Conservation (phyloP, 2,329 filamentous ascomycete species). For the Calonectria fujianensis region DNA sequence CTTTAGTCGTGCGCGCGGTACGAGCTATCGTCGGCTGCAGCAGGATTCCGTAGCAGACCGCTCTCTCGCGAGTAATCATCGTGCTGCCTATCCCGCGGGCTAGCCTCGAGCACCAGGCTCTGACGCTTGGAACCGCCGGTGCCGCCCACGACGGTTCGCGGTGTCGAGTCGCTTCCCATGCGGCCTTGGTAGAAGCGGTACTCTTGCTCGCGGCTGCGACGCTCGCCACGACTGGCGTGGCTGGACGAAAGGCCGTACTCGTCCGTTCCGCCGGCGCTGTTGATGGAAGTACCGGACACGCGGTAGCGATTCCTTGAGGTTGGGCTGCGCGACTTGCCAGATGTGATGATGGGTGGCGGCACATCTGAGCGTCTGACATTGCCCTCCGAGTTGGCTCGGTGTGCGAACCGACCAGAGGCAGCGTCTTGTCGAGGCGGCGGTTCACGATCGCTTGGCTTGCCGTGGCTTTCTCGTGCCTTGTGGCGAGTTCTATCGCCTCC, state of each 20-base stretch:
- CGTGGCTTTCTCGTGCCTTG: slow-evolving; percentile 40
- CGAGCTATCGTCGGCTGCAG: slow-evolving; percentile 45
- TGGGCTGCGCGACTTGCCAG: slow-evolving; percentile 47
- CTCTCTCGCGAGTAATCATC: slow-evolving; percentile 50
- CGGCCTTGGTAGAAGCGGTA: slow-evolving; percentile 56
- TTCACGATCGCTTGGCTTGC: slow-evolving; percentile 37
- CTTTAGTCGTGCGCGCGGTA: slow-evolving; percentile 44
- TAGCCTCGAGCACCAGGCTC: slow-evolving; percentile 46
- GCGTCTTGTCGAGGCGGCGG: slow-evolving; percentile 45
- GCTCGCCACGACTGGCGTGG: slow-evolving; percentile 29
- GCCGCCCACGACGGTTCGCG: slow-evolving; percentile 42
- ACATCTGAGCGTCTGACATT: slow-evolving; percentile 43
- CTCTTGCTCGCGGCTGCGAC: slow-evolving; percentile 53
- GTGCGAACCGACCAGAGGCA: slow-evolving; percentile 40
- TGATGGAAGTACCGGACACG: slow-evolving; percentile 44
- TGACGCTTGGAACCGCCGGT: slow-evolving; percentile 42
- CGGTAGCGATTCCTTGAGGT: slow-evolving; percentile 48
- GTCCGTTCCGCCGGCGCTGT: slow-evolving; percentile 38
- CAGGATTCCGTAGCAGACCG: slow-evolving; percentile 40
- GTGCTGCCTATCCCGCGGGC: slow-evolving; percentile 43
- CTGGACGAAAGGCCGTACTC: slow-evolving; percentile 42
- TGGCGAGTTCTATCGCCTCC: slow-evolving; percentile 45
- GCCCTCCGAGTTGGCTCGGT: slow-evolving; percentile 47
- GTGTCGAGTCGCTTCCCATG: slow-evolving; percentile 42
- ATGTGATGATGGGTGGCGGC: slow-evolving; percentile 35